Conservation (phyloP, 345 rosid genomes). For the Durio zibethinus region DNA sequence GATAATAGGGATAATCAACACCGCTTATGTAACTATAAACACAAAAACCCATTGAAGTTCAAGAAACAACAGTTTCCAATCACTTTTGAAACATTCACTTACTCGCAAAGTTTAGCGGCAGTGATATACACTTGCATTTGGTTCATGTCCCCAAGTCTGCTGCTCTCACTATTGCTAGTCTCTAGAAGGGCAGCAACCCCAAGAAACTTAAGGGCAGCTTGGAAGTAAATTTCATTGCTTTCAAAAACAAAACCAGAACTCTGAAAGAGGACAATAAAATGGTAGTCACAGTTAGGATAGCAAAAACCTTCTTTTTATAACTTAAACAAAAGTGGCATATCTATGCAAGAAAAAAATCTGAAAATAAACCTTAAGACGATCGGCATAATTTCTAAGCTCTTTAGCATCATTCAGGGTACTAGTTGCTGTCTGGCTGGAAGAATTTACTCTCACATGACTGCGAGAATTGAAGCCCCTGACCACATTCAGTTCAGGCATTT, state of each 20-base stretch:
- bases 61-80: conserved; percentile 16
- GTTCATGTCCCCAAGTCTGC: conserved; percentile 40
- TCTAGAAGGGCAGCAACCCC: conserved; percentile 63
- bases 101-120: conserved; percentile 69
- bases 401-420: conserved; percentile 56
- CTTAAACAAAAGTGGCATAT: conserved; percentile 4
- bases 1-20: background rate
- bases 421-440: conserved; percentile 37
- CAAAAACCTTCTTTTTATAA: background rate
- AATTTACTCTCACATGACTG: conserved; percentile 33
- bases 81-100: conserved; percentile 34
- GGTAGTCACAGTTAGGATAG: conserved; percentile 23
- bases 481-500: conserved; percentile 18
- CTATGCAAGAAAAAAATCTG: conserved; percentile 9
- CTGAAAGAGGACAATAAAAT: conserved; percentile 37
- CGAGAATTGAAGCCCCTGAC: conserved; percentile 28
- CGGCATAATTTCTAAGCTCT: conserved; percentile 48
- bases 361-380: conserved; percentile 55
- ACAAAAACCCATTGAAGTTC: background rate
- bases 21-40: background rate
- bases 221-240: conserved; percentile 59
- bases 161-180: conserved; percentile 39
- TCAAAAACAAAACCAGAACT: conserved; percentile 49
- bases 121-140: conserved; percentile 47
- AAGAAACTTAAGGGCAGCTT: conserved; percentile 76